phyloP scores from a whole-genome alignment of 345 rosid species.

The Excoecaria agallocha region DNA sequence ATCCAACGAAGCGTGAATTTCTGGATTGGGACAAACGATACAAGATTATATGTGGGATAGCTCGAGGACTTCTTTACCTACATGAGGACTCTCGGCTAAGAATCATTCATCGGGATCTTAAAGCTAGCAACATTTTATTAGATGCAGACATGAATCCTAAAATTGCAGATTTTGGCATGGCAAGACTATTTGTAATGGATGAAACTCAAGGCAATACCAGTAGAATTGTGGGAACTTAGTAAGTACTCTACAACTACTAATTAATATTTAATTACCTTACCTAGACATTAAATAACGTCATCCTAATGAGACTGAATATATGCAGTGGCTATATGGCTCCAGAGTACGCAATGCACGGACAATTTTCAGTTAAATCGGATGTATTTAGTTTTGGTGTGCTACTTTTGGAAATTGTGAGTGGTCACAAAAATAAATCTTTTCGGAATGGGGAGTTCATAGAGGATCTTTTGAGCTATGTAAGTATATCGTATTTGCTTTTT shows the following conservation, averaged over 20 bases:
- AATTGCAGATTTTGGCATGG: constrained; percentile 33
- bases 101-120: constrained; percentile 21
- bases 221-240: constrained; percentile 28
- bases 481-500: not conserved
- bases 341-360: constrained; percentile 47
- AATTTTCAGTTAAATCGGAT: constrained; percentile 51
- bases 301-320: not conserved
- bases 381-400: constrained; percentile 60
- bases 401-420: constrained; percentile 55
- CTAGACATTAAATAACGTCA: too few species aligned
- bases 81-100: constrained; percentile 25
- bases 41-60: constrained; percentile 25
- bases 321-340: constrained; percentile 62
- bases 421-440: constrained; percentile 26
- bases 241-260: constrained; percentile 4
- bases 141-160: constrained; percentile 14
- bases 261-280: too few species aligned
- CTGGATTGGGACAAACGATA: constrained; percentile 26
- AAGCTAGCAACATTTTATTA: too few species aligned
- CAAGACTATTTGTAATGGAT: constrained; percentile 18
- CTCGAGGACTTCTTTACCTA: constrained; percentile 28
- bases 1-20: constrained; percentile 2
- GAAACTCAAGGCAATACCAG: constrained; percentile 22
- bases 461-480: not conserved
- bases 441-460: not conserved